These are phyloP conservation scores for Epicoccum sorghinum DNA, from an alignment of 2,329 filamentous ascomycete genomes.

Conservation along the genomic window DNA sequence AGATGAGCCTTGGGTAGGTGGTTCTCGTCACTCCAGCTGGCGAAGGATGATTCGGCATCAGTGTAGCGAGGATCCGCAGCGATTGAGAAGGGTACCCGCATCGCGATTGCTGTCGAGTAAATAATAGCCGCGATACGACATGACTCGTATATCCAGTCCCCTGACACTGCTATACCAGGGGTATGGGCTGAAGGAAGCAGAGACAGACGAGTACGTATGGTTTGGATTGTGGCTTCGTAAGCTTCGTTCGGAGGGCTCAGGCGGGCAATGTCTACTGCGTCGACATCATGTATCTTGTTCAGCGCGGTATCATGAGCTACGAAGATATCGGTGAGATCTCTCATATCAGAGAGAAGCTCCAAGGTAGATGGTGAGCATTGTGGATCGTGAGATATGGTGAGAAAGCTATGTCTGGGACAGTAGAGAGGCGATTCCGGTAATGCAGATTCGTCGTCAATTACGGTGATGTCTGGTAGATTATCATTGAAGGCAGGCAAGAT, in stretches of 20 bases:
- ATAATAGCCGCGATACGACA: constrained; percentile 44
- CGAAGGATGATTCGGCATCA: not conserved
- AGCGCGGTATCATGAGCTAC: constrained; percentile 17
- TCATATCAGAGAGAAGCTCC: constrained; percentile 39
- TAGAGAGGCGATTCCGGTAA: constrained; percentile 46
- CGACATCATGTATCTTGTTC: constrained; percentile 5
- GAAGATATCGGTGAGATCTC: constrained; percentile 39
- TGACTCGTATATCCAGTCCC: constrained; percentile 44
- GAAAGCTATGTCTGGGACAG: constrained; percentile 30
- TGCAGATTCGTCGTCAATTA: constrained; percentile 1
- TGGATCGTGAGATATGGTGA: constrained; percentile 24
- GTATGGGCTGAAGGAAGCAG: constrained; percentile 32
- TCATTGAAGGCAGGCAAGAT: constrained; percentile 24
- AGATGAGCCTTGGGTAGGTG: constrained; percentile 16
- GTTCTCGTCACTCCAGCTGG: not conserved
- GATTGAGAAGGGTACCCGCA: constrained; percentile 35
- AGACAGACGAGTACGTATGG: constrained; percentile 25
- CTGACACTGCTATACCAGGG: constrained; percentile 23
- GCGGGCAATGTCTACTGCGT: constrained; percentile 3
- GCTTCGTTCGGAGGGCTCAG: constrained; percentile 4
- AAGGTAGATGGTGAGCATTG: constrained; percentile 31
- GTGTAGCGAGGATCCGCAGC: constrained; percentile 26
- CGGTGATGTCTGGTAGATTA: constrained; percentile 15
- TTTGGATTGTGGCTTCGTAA: constrained; percentile 22
- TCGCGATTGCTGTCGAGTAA: constrained; percentile 38